phyloP scores from a whole-genome alignment of 106 monocot genomes.

The Platanthera guangdongensis region DNA sequence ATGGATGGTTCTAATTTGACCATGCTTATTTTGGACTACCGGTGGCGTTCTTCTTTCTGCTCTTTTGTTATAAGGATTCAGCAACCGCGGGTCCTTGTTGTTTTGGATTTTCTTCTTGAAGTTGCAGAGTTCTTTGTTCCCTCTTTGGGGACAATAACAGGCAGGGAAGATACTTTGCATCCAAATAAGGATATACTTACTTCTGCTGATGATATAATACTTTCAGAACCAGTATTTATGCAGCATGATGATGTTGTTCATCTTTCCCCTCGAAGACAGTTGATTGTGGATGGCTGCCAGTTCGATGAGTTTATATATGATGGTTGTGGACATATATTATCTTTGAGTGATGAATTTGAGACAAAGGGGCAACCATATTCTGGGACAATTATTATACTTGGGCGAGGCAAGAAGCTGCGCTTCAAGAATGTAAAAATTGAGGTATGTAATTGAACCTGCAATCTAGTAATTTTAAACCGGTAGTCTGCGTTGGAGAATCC shows the following conservation, averaged over 20 bases:
- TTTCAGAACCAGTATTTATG: constrained; percentile 47
- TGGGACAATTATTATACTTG: constrained; percentile 66
- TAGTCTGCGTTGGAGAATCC: not conserved
- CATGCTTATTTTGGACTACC: constrained; percentile 86
- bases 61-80: constrained; percentile 83
- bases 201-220: constrained; percentile 54
- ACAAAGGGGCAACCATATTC: constrained; percentile 26
- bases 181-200: constrained; percentile 78
- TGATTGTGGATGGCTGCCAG: constrained; percentile 75
- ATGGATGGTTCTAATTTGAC: constrained; percentile 49
- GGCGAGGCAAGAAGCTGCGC: constrained; percentile 72
- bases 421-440: constrained; percentile 98
- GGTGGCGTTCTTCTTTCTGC: constrained; percentile 74
- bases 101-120: constrained; percentile 87
- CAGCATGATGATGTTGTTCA: constrained; percentile 52
- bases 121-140: constrained; percentile 93
- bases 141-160: constrained; percentile 58
- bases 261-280: constrained; percentile 69
- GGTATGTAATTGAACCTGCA: constrained; percentile 28
- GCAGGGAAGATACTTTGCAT: constrained; percentile 68
- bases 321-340: constrained; percentile 79
- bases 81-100: constrained; percentile 84
- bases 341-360: constrained; percentile 59
- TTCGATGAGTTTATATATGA: constrained; percentile 79
- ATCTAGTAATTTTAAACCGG: not conserved